Percentiles rank a stretch among this genome's conserved stretches.
These are phyloP conservation scores for Cladorrhinum sp. DNA, from an alignment of 2,329 filamentous ascomycete genomes.

Conservation along the genomic window DNA sequence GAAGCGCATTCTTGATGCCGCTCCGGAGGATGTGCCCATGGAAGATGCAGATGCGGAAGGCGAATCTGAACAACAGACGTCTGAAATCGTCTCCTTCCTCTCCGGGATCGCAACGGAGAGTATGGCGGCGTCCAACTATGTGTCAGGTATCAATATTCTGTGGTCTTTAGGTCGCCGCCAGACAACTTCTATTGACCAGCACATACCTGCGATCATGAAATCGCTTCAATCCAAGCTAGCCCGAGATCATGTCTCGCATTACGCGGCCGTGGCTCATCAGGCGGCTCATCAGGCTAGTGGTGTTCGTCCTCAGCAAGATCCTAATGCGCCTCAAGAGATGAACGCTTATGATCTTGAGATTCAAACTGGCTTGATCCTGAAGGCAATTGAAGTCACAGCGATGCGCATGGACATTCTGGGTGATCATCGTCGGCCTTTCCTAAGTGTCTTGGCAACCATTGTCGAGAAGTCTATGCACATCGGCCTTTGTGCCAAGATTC, in stretches of 20 bases:
- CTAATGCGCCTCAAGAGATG: conserved; percentile 57
- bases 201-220: conserved; percentile 87
- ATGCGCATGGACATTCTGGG: conserved; percentile 89
- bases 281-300: conserved; percentile 48
- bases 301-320: conserved; percentile 49
- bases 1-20: conserved; percentile 79
- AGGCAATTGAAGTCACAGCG: conserved; percentile 89
- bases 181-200: conserved; percentile 82
- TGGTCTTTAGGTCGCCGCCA: conserved; percentile 88
- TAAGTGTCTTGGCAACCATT: conserved; percentile 89
- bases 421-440: conserved; percentile 86
- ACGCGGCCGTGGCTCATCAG: conserved; percentile 54
- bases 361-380: conserved; percentile 88
- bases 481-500: conserved; percentile 83
- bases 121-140: conserved; percentile 74
- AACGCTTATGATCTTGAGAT: conserved; percentile 78
- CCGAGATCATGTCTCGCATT: conserved; percentile 85
- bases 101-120: conserved; percentile 85
- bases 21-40: conserved; percentile 75
- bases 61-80: conserved; percentile 74
- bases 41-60: conserved; percentile 79
- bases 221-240: conserved; percentile 88
- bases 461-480: conserved; percentile 93
- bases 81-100: conserved; percentile 82
- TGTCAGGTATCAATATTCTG: conserved; percentile 86